These are phyloP conservation scores for Leccinum glutinopallens DNA, from an alignment of 1,284 basidiomycete genomes.

Conservation along the genomic window DNA sequence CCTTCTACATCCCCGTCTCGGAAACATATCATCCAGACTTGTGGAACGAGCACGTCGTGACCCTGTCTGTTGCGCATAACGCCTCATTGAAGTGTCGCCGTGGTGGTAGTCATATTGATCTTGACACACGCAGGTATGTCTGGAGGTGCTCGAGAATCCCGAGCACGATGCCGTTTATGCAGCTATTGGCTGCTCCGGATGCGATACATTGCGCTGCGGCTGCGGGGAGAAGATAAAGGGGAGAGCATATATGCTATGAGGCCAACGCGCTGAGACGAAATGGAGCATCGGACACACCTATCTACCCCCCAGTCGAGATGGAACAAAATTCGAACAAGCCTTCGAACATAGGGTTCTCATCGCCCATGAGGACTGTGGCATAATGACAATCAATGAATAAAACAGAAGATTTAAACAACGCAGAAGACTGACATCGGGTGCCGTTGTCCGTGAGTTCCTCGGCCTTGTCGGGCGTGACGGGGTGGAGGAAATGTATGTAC, in stretches of 20 bases:
- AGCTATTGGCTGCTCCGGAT: constrained; percentile 87
- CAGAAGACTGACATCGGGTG: constrained; percentile 56
- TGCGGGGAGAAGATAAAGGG: constrained; percentile 28
- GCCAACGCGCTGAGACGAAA: not conserved
- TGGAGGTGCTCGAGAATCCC: constrained; percentile 87
- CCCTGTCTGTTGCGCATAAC: constrained; percentile 96
- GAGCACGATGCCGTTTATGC: constrained; percentile 95
- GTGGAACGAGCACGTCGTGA: constrained; percentile 97
- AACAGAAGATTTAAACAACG: not conserved
- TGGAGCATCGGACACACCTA: constrained; percentile 49
- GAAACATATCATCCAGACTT: constrained; percentile 84
- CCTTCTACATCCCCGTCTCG: constrained; percentile 87
- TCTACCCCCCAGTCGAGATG: constrained; percentile 94
- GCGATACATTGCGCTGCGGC: constrained; percentile 85
- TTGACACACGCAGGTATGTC: constrained; percentile 83
- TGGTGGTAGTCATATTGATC: constrained; percentile 99
- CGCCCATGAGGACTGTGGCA: constrained; percentile 77
- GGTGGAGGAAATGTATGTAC: constrained; percentile 77
- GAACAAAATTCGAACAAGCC: constrained; percentile 97
- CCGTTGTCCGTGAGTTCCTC: constrained; percentile 85
- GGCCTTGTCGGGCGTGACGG: constrained; percentile 87
- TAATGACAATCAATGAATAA: constrained; percentile 9
- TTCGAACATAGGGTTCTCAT: constrained; percentile 97
- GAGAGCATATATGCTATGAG: not conserved
- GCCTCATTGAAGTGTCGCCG: constrained; percentile 98